phyloP scores from a whole-genome alignment of 163 green algal genomes.

The Scenedesmus sp. region DNA sequence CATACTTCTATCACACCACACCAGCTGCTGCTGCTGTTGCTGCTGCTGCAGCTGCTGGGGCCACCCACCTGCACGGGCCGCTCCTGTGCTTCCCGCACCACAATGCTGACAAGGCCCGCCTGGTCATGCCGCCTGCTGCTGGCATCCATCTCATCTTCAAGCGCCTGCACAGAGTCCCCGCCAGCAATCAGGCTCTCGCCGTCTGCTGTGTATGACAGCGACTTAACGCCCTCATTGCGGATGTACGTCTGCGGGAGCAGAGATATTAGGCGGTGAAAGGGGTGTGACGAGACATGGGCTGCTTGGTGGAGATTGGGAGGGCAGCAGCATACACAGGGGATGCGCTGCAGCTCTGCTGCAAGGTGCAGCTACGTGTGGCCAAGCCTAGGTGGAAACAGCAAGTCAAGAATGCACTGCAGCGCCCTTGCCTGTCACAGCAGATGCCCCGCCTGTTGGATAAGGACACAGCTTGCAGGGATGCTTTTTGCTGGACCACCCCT shows the following conservation, averaged over 20 bases:
- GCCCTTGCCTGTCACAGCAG: background rate
- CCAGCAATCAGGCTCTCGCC: constrained; percentile 60
- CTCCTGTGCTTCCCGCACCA: constrained; percentile 59
- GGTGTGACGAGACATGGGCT: background rate
- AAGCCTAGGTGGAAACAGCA: too few species aligned
- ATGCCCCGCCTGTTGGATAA: background rate
- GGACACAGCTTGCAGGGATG: background rate
- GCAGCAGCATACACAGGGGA: background rate
- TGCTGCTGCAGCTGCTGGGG: background rate
- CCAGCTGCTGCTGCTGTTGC: background rate
- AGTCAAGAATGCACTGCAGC: too few species aligned
- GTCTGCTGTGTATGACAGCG: constrained; percentile 59
- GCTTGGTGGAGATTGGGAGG: background rate
- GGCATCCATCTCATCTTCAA: constrained; percentile 64
- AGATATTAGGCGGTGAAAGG: too few species aligned
- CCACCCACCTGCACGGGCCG: constrained; percentile 53
- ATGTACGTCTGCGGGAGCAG: constrained; percentile 56
- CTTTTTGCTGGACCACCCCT: background rate
- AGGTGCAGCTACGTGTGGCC: too few species aligned
- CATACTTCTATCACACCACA: background rate
- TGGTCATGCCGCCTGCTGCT: constrained; percentile 55
- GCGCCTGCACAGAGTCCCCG: constrained; percentile 58
- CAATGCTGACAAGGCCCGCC: constrained; percentile 70
- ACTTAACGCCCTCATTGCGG: constrained; percentile 56
- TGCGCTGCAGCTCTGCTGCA: too few species aligned